Evolutionary conservation across 345 rosid genomes (phyloP), one percentile per base, ranked within the genome.

Genomic region (Excoecaria agallocha): DNA sequence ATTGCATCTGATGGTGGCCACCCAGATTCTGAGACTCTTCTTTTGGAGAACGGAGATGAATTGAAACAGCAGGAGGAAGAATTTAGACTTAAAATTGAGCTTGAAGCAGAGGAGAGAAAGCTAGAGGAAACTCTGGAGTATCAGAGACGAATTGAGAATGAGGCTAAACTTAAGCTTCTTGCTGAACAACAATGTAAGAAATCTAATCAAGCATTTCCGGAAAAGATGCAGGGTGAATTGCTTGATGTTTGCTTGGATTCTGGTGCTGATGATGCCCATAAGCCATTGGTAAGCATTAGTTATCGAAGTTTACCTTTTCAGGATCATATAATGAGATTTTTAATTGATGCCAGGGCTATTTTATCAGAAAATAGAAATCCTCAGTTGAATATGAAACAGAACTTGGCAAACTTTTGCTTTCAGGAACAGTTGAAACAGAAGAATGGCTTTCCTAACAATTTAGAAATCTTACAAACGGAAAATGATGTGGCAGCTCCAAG

Each of bases 131-230:
- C 94, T 39, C 76, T 95, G 68, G 94, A 90, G 82, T 90, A 91
- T 79, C 99, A 93, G 82, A 91, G 96, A 76, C 82, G 78, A 78
- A 88, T 93, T 78, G 98, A 95, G 89, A 83, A 90, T 83, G 98
- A 90, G 86, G 93, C 97, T 65, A 95, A 95, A 79, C 84, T 80
- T 84, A 91, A 93, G 84, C 98, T 84, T 69, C 91, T 92, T 71
- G 91, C 89, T 25, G 96, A 89, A 86, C 96, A 90, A 75, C 89
- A 76, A n/a, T 64, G 84, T 57, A 92, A 87, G 76, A 90, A 82
- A 82, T 78, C 81, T 73, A 79, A 69, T 77, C 81, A 70, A 75
- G 67, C 78, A 62, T 74, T 78, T 83, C 73, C 77, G 45, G 79
- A 74, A 74, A 83, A 78, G 77, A 73, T 72, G 74, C 56, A 73